Evolutionary conservation across 768 basidiomycete genomes (phyloP), one percentile per base, ranked within the genome.

Genomic region (Tylopilus sp.): DNA sequence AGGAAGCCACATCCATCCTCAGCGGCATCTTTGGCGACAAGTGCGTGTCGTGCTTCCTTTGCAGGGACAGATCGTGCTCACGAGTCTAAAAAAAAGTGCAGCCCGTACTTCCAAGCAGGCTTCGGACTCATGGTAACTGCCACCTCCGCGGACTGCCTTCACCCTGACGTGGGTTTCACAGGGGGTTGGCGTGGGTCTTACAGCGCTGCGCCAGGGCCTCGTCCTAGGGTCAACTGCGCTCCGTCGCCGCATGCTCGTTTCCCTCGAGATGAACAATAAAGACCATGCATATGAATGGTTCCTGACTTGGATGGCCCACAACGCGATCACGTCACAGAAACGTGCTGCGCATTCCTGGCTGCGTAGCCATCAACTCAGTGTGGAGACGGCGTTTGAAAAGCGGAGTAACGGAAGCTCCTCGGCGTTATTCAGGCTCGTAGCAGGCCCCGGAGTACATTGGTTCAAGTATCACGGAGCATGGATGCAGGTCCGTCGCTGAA

Each of bases 281-380:
- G 97, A 99, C 70, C 87, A 82, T 33, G 78, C 95, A 10, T 98
- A 98, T 69, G 88, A 92, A 42, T 98, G 97, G 94, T 95, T 98
- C 70, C 83, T 99, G 37, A 77, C 87, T 45, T 99, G 97, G 96
- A 91, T 98, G 89, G 83, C 93, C 8, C 79, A 81, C 45, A 86
- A 90, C 44, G 75, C 82, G 1, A 69, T 63, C 28, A 56, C 70
- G 3, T 63, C 70, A 54, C 64, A 63, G 50, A 55, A 62, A 26
- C 58, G 48, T 12, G 57, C 66, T 31, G 42, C 58, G 33, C 56
- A 61, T 44, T 19, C 66, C 17, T 87, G 83, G 82, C 71, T 86
- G 45, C 80, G 84, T 42, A 92, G 89, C 65, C 96, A 98, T 71
- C 87, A 98, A 65, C 79, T 99, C 8, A 95, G 92, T 62, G 93